Conservation (phyloP, 2,329 filamentous ascomycete species). For the Fusarium ramigenum region DNA sequence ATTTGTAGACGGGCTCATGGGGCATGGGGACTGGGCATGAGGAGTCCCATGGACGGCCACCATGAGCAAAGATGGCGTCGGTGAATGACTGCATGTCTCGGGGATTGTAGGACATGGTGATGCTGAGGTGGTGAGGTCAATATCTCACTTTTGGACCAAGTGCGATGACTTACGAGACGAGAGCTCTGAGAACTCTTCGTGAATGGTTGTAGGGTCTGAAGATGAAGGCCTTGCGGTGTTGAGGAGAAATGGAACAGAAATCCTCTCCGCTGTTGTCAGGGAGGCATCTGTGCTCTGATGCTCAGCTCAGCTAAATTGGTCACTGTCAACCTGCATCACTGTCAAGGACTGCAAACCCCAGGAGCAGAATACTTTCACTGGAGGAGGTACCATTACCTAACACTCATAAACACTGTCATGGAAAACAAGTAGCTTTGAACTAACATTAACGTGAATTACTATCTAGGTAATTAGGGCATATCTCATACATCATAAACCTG, state of each 20-base stretch:
- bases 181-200: too few species aligned
- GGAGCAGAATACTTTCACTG: too few species aligned
- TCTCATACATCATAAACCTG: slow-evolving; percentile 32
- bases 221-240: too few species aligned
- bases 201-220: neutral
- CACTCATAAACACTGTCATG: neutral
- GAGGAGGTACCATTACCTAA: neutral
- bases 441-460: slow-evolving; percentile 1
- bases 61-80: too few species aligned
- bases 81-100: too few species aligned
- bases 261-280: too few species aligned
- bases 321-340: neutral
- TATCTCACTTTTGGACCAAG: neutral
- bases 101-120: neutral
- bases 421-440: neutral
- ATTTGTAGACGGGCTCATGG: neutral
- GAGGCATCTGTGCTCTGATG: too few species aligned
- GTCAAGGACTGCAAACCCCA: neutral
- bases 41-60: too few species aligned
- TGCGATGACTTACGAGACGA: neutral
- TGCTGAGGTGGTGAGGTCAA: neutral
- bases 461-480: slow-evolving; percentile 10
- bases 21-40: too few species aligned
- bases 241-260: too few species aligned
- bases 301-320: neutral